Conservation (phyloP, 2,329 filamentous ascomycete genomes). For the Aspergillus caelatus region DNA sequence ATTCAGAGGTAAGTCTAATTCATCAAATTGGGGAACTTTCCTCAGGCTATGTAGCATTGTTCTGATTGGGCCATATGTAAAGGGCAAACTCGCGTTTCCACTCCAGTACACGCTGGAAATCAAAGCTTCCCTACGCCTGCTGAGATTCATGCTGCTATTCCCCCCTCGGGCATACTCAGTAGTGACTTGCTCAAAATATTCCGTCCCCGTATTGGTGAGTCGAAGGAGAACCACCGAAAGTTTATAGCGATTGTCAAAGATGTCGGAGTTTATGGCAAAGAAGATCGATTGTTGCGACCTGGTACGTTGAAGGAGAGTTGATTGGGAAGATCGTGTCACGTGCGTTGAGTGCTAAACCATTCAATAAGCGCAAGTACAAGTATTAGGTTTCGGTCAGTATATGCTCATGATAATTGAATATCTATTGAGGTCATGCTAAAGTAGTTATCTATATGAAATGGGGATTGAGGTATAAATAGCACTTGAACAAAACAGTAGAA, state of each 20-base stretch:
- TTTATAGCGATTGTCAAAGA: slow-evolving; percentile 51
- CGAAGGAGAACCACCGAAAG: slow-evolving; percentile 43
- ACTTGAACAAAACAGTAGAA: not conserved
- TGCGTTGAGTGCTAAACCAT: not conserved
- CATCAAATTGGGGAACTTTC: not conserved
- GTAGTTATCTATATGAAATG: not conserved
- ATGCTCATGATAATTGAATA: not conserved
- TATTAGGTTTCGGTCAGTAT: not conserved
- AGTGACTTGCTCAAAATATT: slow-evolving; percentile 49
- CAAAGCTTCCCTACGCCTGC: slow-evolving; percentile 47
- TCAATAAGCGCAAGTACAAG: not conserved
- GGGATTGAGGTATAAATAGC: slow-evolving; percentile 9
- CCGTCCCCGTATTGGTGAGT: slow-evolving; percentile 45
- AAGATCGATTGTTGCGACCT: slow-evolving; percentile 45
- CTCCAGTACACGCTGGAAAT: slow-evolving; percentile 28
- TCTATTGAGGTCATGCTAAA: not conserved
- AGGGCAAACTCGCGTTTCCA: slow-evolving; percentile 35
- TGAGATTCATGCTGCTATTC: slow-evolving; percentile 52
- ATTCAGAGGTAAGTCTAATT: slow-evolving; percentile 28
- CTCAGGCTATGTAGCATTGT: not conserved
- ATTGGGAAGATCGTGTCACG: not conserved
- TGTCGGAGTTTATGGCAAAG: slow-evolving; percentile 46
- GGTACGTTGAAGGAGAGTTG: slow-evolving; percentile 36
- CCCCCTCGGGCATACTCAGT: slow-evolving; percentile 47
- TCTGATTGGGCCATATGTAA: not conserved